Percentiles rank a stretch among this genome's conserved stretches.
Evolutionary conservation across 2,329 filamentous ascomycete genomes (phyloP).

Genomic region (Alternaria infectoria): DNA sequence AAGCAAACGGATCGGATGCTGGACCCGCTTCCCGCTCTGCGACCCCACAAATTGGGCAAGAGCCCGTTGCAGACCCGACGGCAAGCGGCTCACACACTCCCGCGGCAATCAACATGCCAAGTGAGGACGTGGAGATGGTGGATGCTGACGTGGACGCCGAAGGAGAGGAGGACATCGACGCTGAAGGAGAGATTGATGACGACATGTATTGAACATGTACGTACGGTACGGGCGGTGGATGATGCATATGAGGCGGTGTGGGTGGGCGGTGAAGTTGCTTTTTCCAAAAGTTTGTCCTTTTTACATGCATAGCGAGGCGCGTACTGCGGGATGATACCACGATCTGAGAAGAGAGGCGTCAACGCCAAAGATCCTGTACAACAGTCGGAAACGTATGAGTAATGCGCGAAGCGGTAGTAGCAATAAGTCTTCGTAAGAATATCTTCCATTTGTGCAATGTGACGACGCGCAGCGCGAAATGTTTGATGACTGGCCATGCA

Average conservation of each 20-base stretch:
- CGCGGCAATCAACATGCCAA: neutral
- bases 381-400: neutral
- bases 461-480: neutral
- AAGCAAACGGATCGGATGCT: neutral
- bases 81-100: neutral
- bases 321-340: neutral
- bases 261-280: neutral
- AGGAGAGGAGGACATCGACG: conserved; percentile 23
- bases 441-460: neutral
- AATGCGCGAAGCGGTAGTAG: neutral
- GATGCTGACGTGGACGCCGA: conserved; percentile 16
- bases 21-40: neutral
- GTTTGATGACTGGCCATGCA: neutral
- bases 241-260: neutral
- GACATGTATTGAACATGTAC: conserved; percentile 9
- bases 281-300: neutral
- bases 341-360: neutral
- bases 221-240: neutral
- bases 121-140: conserved; percentile 16
- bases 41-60: neutral
- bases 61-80: neutral
- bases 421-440: neutral
- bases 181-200: conserved; percentile 33
- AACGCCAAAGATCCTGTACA: neutral
- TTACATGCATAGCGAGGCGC: conserved; percentile 22